Evolutionary conservation across 768 basidiomycete species (phyloP), one percentile per base, ranked within the genome.

Genomic region (Baorangia bicolor): DNA sequence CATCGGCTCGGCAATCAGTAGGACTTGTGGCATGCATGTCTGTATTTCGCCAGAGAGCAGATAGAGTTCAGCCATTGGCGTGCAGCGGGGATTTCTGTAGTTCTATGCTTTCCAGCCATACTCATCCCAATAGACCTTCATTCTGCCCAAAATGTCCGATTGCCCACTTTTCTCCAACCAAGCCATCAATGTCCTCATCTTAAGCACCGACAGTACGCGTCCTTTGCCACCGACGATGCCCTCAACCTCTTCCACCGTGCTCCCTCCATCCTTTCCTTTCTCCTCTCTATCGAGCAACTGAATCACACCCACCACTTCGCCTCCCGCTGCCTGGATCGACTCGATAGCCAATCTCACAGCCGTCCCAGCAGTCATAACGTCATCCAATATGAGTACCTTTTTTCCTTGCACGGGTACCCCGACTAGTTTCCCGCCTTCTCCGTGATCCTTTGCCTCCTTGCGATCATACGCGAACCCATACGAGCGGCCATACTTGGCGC

Each of bases 381-480:
- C 96, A 77, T 99, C 96, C 33, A 98, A 78, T 42, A 98, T 82
- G 48, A 98, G 82, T 3, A 98, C 91, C 47, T 80, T 78, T 69
- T 90, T 87, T 23, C 89, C 92, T 50, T 81, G 75, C n/a, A 97
- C 80, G 4, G 88, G 75, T 3, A 88, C 86, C 21, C 96, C 97
- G 57, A 99, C 94, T 68, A 96, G 82, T 47, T 80, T 78, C 0
- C 96, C 96, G 5, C 97, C 96, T 71, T 99, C 96, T 5, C 96
- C 96, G 64, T 99, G 96, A 59, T 91, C 90, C 70, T 99, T 99
- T 23, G 78, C 86, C 72, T 99, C 96, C 73, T 99, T 99, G 44
- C 96, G 83, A 68, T 98, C 94, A 64, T 94, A 97, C 21, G 90
- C 88, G 61, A 92, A 92, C 0, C 90, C 92, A 28, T 94, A 84